Percentiles rank a stretch among this genome's conserved stretches.
Conservation (phyloP, 202 grass and related monocot genomes). For the Digitaria exilis region DNA sequence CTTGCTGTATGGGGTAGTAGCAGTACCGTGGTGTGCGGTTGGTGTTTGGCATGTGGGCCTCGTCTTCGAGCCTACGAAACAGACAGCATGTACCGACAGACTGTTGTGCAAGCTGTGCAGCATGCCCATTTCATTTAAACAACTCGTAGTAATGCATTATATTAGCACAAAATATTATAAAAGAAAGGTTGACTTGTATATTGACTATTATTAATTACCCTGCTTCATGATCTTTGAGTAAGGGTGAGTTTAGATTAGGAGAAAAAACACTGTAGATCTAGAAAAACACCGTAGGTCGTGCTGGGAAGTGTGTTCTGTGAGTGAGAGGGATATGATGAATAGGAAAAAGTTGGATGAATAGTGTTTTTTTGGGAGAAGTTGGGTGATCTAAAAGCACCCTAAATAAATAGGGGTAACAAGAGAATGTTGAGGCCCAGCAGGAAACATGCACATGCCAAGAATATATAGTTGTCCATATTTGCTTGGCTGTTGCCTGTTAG, state of each 20-base stretch:
- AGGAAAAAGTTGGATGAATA: too few species aligned
- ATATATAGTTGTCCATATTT: not conserved
- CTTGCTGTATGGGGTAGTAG: not conserved
- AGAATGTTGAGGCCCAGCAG: not conserved
- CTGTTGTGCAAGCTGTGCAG: constrained; percentile 36
- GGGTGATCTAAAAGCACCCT: too few species aligned
- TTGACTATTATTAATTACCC: not conserved
- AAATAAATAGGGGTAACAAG: not conserved
- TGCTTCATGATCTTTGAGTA: not conserved
- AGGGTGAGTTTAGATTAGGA: too few species aligned
- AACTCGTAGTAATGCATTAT: not conserved
- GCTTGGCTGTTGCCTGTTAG: too few species aligned
- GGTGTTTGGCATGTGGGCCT: constrained; percentile 56
- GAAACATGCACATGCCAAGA: not conserved
- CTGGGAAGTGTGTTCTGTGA: too few species aligned
- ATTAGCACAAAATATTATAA: not conserved
- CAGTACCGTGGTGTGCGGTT: constrained; percentile 49
- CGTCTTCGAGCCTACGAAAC: constrained; percentile 48
- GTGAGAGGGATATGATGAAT: too few species aligned
- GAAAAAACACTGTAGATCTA: too few species aligned
- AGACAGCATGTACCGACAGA: constrained; percentile 41
- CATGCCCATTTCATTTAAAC: constrained; percentile 3
- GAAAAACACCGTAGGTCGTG: too few species aligned
- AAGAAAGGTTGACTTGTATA: not conserved
- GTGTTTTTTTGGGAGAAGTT: too few species aligned